Base-by-base conservation (phyloP, 805 yeast genomes). In the Saturnispora hagleri region DNA sequence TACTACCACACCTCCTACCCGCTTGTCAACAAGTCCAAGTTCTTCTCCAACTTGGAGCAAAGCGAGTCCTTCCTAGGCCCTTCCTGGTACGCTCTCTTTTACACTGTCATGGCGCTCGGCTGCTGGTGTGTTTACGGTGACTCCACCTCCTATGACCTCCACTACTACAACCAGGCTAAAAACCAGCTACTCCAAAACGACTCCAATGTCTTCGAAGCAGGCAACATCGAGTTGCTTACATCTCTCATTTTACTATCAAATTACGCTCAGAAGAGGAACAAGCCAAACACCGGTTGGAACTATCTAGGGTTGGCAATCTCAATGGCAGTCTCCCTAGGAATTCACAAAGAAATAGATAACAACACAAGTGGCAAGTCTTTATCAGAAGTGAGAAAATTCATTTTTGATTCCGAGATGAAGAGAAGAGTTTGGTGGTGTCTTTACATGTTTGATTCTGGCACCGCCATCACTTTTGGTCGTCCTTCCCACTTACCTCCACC, bases 361-460 rank as follows among this genome's bases (percentile, higher is more conserved):
- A 56, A 48, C 18, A 41, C 44, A 9, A 43, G 49, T 27, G 50
- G 50, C 22, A 38, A 38, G 17, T 44, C 53, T 17, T 45, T 50
- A 3, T 22, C 49, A 15, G 60, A 62, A 49, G 61, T 69, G 18
- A 67, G 66, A 52, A 69, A 68, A 18, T 52, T 50, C 40, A 71
- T 75, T 17, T 51, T 75, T 26, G 74, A 75, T 58, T 63, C 73
- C 48, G 86, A 81, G 57, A 71, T 76, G 62, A 72, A 86, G 56
- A 69, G 85, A 59, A 66, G 86, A 51, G 62, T 81, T 33, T 83
- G 86, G 86, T 82, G 86, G 84, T 82, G 84, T 1, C 57, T 84
- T 9, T 80, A 77, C 56, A 74, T 77, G 48, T 80, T 80, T 58
- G 87, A 81, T 62, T 76, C 81, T 17, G 82, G 84, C 49, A 77